Conservation (phyloP, 148 eudicot species). For the Diospyros lotus region DNA sequence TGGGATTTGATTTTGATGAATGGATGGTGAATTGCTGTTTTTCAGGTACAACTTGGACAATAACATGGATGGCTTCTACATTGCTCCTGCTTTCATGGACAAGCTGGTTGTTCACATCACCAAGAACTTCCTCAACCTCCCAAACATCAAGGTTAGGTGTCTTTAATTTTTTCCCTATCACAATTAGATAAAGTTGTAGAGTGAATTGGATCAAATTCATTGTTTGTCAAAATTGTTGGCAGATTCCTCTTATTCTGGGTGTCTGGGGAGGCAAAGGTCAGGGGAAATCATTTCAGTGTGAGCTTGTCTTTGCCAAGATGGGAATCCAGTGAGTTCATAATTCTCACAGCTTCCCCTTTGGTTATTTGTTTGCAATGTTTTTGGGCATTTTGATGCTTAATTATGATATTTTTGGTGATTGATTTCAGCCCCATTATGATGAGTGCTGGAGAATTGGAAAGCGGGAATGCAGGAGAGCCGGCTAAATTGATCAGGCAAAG, state of each 20-base stretch:
- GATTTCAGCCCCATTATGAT: not conserved
- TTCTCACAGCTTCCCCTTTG: not conserved
- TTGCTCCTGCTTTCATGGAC: constrained; percentile 51
- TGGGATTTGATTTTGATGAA: not conserved
- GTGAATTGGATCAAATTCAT: no score
- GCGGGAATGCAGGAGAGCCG: not conserved
- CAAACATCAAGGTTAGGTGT: constrained; percentile 35
- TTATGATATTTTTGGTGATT: not conserved
- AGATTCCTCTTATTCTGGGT: constrained; percentile 85
- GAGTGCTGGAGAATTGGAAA: not conserved
- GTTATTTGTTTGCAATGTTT: no score
- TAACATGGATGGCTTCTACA: constrained; percentile 31
- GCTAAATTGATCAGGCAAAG: not conserved
- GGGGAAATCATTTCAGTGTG: constrained; percentile 87
- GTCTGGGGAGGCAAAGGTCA: constrained; percentile 95
- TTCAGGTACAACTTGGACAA: constrained; percentile 32
- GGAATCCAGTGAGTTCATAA: constrained; percentile 68
- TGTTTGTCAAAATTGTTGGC: not conserved
- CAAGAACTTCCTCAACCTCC: constrained; percentile 39
- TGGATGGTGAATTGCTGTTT: not conserved
- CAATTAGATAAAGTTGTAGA: no score
- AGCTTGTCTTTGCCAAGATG: constrained; percentile 82
- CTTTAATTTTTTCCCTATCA: not conserved
- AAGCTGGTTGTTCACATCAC: constrained; percentile 39
- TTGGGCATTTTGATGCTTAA: no score